Evolutionary conservation across 2,329 filamentous ascomycete genomes (phyloP), one percentile per base, ranked within the genome.

Genomic region (Purpureocillium lavendulum): DNA sequence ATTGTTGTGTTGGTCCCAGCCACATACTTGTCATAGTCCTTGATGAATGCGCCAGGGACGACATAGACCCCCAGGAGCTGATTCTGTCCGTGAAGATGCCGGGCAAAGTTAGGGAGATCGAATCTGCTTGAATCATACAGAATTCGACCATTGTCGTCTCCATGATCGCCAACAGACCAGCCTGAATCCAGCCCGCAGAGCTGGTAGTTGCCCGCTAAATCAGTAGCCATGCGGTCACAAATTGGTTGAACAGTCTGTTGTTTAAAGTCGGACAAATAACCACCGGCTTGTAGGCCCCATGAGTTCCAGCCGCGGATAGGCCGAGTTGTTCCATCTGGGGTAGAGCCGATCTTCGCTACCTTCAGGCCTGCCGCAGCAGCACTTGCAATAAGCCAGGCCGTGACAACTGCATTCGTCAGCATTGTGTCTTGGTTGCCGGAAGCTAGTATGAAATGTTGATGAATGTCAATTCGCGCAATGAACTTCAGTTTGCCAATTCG

Each of bases 241-340:
- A 47, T 45, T 16, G 40, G 30, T 15, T 39, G 40, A 36, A 49
- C 45, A 32, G 40, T 26, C 47, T 41, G 35, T 49, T 38, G 30
- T 43, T 33, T 17, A 7, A 42, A 38, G 21, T 38, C 37, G 11
- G 36, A 43, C 13, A 31, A 30, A 1, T 40, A 33, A 21, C 45
- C 47, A 10, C 21, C 21, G 28, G 41, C 43, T 33, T 49, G 45
- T 16, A 47, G 37, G 12, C 45, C 45, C 38, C 45, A 49, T 1
- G 45, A 49, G 38, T 49, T 49, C 46, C 45, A 49, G n/a, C 46
- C 45, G 21, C 46, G 45, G 6, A 45, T 41, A 10, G 46, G 34
- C n/a, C 30, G 28, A 31, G 26, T 30, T 30, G 45, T 47, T 24
- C 46, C 45, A 12, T 45, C 44, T 8, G 46, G 36, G 3, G 45